Evolutionary conservation across 306 rosid genomes (phyloP).

Genomic region (Ceratonia siliqua): DNA sequence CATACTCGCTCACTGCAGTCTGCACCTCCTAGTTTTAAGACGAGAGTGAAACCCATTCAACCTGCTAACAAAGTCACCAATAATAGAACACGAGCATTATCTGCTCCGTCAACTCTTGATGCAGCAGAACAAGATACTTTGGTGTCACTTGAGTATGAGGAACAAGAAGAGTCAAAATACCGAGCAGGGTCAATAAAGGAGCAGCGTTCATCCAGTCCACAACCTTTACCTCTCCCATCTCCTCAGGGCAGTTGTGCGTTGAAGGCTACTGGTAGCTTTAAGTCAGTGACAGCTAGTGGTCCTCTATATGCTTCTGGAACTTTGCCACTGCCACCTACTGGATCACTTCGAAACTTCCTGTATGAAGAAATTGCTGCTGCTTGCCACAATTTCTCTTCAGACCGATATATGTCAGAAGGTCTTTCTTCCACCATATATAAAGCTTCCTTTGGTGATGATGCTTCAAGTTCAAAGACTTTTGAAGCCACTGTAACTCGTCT

Average conservation of each 20-base stretch:
- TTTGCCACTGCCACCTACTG: constrained; percentile 86
- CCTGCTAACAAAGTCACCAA: constrained; percentile 47
- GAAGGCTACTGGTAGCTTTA: constrained; percentile 76
- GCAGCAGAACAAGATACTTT: constrained; percentile 84
- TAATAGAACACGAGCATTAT: constrained; percentile 69
- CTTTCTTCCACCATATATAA: constrained; percentile 81
- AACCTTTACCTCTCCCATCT: constrained; percentile 97
- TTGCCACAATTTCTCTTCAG: constrained; percentile 83
- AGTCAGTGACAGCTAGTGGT: constrained; percentile 66
- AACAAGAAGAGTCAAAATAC: constrained; percentile 68
- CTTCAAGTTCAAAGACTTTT: constrained; percentile 71
- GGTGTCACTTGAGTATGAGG: constrained; percentile 67
- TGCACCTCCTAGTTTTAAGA: constrained; percentile 97
- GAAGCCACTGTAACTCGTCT: constrained; percentile 96
- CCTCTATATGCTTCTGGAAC: constrained; percentile 80
- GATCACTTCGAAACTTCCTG: constrained; percentile 61
- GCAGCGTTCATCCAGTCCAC: constrained; percentile 65
- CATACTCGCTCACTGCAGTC: constrained; percentile 77
- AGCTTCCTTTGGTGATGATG: constrained; percentile 90
- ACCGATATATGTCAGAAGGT: constrained; percentile 81
- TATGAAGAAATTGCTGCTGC: constrained; percentile 81
- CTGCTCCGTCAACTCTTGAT: constrained; percentile 95
- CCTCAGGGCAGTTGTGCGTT: constrained; percentile 57
- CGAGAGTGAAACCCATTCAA: constrained; percentile 83
- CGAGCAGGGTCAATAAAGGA: constrained; percentile 64